A percentile compares a stretch with the other conserved stretches of the same genome.
These are phyloP conservation scores for Starmera dryadoides DNA, from an alignment of 805 yeast species.

Conservation along the genomic window DNA sequence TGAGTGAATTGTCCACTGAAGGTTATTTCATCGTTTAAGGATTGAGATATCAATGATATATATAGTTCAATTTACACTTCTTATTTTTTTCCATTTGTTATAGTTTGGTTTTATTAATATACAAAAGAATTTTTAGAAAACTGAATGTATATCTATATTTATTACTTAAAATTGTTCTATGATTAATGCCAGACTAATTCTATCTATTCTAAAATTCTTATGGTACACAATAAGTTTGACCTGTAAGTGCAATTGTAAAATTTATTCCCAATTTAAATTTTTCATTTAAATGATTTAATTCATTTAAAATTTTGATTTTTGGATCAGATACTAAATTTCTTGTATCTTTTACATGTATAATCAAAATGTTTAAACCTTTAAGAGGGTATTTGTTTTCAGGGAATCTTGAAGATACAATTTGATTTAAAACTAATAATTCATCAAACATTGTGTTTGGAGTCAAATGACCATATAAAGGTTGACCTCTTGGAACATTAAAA, in stretches of 20 bases:
- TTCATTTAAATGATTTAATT: slow-evolving; percentile 40
- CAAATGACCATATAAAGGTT: slow-evolving; percentile 71
- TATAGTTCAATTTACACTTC: background rate
- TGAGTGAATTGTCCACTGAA: slow-evolving; percentile 50
- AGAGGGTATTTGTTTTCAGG: slow-evolving; percentile 6
- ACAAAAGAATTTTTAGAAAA: too few relatives aligned
- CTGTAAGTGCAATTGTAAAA: slow-evolving; percentile 50
- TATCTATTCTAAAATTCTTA: background rate
- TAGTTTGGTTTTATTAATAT: too few relatives aligned
- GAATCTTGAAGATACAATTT: slow-evolving; percentile 3
- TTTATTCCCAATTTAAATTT: slow-evolving; percentile 31
- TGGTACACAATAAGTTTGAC: slow-evolving; percentile 32
- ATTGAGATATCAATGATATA: background rate
- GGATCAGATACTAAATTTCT: slow-evolving; percentile 39
- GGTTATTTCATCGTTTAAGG: slow-evolving; percentile 40
- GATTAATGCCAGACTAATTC: too few relatives aligned
- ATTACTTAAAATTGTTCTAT: too few relatives aligned
- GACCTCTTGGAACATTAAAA: slow-evolving; percentile 32
- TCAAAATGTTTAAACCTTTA: slow-evolving; percentile 16
- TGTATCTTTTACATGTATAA: slow-evolving; percentile 45
- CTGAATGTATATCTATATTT: too few relatives aligned
- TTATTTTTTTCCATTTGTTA: too few relatives aligned
- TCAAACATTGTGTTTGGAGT: slow-evolving; percentile 55
- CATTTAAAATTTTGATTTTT: slow-evolving; percentile 40
- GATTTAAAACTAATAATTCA: slow-evolving; percentile 38